phyloP scores from a whole-genome alignment of 2,329 filamentous ascomycete genomes.

The Westerdykella aurantiaca region DNA sequence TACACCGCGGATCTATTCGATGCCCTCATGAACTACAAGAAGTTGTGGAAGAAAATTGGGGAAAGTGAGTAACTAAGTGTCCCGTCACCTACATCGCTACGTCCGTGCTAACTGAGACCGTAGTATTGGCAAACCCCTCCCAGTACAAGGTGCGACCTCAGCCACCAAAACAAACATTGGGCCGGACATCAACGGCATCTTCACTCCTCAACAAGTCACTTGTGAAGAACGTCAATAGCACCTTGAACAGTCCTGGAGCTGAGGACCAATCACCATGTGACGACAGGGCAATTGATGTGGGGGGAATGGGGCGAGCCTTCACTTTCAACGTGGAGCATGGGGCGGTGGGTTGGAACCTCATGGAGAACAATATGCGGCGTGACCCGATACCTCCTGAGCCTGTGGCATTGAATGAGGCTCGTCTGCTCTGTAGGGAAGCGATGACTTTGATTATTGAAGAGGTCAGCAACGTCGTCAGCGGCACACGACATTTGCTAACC shows the following conservation, averaged over 20 bases:
- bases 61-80: conserved; percentile 22
- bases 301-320: conserved; percentile 17
- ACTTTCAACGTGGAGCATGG: conserved; percentile 23
- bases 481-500: not conserved
- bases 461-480: conserved; percentile 1
- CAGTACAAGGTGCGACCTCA: conserved; percentile 14
- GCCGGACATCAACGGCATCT: conserved; percentile 1
- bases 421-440: conserved; percentile 23
- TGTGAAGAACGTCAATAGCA: conserved; percentile 1
- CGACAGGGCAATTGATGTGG: conserved; percentile 4
- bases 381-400: conserved; percentile 24
- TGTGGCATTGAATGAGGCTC: conserved; percentile 22
- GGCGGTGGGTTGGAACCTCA: conserved; percentile 14
- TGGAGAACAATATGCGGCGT: conserved; percentile 14
- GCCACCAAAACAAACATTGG: conserved; percentile 1
- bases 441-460: conserved; percentile 31
- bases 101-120: not conserved
- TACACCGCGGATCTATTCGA: conserved; percentile 31
- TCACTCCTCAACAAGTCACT: conserved; percentile 5
- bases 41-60: conserved; percentile 27
- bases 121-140: conserved; percentile 15
- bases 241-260: conserved; percentile 1
- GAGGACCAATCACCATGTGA: conserved; percentile 11
- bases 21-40: conserved; percentile 30
- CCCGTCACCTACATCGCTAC: not conserved